Percentiles rank a stretch among this genome's conserved stretches.
Conservation (phyloP, 2,329 filamentous ascomycete genomes). For the Ophiostoma himal-ulmi region DNA sequence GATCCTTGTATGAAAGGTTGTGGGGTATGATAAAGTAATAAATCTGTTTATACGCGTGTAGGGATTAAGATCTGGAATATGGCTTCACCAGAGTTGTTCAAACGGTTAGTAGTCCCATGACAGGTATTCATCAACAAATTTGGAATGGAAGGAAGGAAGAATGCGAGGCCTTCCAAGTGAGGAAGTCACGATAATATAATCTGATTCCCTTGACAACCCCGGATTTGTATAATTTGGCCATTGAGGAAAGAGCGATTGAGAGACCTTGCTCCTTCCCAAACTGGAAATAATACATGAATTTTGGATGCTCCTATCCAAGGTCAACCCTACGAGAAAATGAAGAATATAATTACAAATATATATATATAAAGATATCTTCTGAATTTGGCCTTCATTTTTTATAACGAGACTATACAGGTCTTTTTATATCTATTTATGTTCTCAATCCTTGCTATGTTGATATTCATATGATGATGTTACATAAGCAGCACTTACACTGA, state of each 20-base stretch:
- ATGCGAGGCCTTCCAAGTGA: not conserved
- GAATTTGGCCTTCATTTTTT: no score
- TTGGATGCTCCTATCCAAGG: not conserved
- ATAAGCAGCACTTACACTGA: slow-evolving; percentile 10
- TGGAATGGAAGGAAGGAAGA: not conserved
- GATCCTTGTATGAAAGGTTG: not conserved
- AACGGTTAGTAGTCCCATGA: not conserved
- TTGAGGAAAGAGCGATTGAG: slow-evolving; percentile 9
- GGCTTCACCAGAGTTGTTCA: not conserved
- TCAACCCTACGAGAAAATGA: not conserved
- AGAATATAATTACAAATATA: not conserved
- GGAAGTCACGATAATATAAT: not conserved
- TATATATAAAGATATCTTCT: no score
- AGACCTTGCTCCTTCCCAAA: not conserved
- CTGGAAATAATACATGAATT: not conserved
- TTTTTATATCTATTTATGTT: not conserved
- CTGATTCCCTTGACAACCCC: slow-evolving; percentile 1
- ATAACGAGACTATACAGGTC: not conserved
- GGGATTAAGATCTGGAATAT: not conserved
- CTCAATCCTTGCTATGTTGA: not conserved
- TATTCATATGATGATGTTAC: not conserved
- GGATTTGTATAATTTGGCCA: no score
- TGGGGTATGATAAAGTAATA: not conserved
- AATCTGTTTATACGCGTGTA: not conserved
- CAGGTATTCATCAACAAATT: not conserved